These are phyloP conservation scores for Aplosporella prunicola DNA, from an alignment of 2,329 filamentous ascomycete species.

Conservation along the genomic window DNA sequence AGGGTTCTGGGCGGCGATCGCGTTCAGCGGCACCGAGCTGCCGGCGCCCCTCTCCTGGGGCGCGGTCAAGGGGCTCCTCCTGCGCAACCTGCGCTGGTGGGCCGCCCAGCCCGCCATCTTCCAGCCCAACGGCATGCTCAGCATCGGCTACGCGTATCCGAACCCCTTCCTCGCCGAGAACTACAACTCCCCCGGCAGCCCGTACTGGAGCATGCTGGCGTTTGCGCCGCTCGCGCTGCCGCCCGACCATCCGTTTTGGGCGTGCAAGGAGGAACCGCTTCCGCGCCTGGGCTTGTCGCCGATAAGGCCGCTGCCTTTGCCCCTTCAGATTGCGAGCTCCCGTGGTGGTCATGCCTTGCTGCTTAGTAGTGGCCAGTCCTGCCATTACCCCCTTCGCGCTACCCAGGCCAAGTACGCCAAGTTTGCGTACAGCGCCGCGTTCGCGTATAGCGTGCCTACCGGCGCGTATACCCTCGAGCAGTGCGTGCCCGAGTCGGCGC, in stretches of 20 bases:
- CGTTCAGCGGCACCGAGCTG: slow-evolving; percentile 65
- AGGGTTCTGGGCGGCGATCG: slow-evolving; percentile 72
- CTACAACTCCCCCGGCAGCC: slow-evolving; percentile 64
- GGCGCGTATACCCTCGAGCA: slow-evolving; percentile 68
- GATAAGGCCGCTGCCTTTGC: slow-evolving; percentile 55
- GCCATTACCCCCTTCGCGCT: slow-evolving; percentile 71
- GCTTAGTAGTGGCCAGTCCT: slow-evolving; percentile 63
- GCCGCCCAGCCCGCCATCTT: slow-evolving; percentile 66
- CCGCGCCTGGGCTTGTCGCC: slow-evolving; percentile 46
- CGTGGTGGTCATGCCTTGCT: slow-evolving; percentile 68
- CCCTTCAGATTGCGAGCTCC: slow-evolving; percentile 62
- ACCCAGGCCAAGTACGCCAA: slow-evolving; percentile 74
- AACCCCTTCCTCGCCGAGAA: slow-evolving; percentile 78
- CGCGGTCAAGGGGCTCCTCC: slow-evolving; percentile 64
- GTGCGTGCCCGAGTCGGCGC: slow-evolving; percentile 64
- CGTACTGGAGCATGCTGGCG: slow-evolving; percentile 72
- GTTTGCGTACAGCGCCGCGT: slow-evolving; percentile 68
- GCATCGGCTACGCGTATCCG: slow-evolving; percentile 67
- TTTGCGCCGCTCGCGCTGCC: slow-evolving; percentile 66
- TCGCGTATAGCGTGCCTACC: slow-evolving; percentile 68
- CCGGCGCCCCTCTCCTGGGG: slow-evolving; percentile 67
- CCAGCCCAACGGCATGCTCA: slow-evolving; percentile 63
- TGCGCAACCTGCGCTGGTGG: slow-evolving; percentile 73
- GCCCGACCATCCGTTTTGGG: slow-evolving; percentile 65
- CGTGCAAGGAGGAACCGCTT: slow-evolving; percentile 53